Evolutionary conservation across 2,329 filamentous ascomycete species (phyloP), one percentile per base, ranked within the genome.

Genomic region (Exophiala sideris): DNA sequence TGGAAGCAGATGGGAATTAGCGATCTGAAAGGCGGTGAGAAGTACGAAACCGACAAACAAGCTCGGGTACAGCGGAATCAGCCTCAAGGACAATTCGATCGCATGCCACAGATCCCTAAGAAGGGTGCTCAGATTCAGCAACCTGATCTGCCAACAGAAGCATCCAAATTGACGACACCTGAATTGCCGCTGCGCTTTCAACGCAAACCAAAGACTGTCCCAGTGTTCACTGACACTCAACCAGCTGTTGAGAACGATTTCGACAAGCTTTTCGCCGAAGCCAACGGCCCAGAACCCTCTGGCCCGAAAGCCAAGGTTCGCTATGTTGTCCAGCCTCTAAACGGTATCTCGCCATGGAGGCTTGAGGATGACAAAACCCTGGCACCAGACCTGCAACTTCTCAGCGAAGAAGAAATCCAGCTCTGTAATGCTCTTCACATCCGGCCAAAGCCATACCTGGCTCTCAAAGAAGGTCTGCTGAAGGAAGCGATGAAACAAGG

Each of bases 381-480:
- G 0, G 57, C 62, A 2, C 68, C 74, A 3, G 94, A 97, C 68
- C 73, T 92, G 24, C 94, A 97, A 65, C 81, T 99, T 0, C 76
- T 99, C 40, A 89, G 88, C 0, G 80, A 85, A 1, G 90, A 95
- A 61, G 94, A 99, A 70, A 77, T 83, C 3, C 89, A 95, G 65
- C 76, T 99, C 0, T 99, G 94, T 74, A 88, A 89, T 63, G 80
- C 87, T 38, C 80, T 95, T 11, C 83, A 91, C 39, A 75, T 99
- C 48, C 88, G 94, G 70, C 94, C 94, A 0, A 99, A 99, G 74
- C 89, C 94, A 1, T 99, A 96, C 70, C 73, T 96, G 4, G 90
- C 90, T 67, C 90, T 97, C 71, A 99, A 99, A 72, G 91, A 96
- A 69, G 85, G 88, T 57, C 78, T 97, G n/a, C 73, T 97, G 48